phyloP scores from a whole-genome alignment of 345 rosid species.

The Eucalyptus sp. region DNA sequence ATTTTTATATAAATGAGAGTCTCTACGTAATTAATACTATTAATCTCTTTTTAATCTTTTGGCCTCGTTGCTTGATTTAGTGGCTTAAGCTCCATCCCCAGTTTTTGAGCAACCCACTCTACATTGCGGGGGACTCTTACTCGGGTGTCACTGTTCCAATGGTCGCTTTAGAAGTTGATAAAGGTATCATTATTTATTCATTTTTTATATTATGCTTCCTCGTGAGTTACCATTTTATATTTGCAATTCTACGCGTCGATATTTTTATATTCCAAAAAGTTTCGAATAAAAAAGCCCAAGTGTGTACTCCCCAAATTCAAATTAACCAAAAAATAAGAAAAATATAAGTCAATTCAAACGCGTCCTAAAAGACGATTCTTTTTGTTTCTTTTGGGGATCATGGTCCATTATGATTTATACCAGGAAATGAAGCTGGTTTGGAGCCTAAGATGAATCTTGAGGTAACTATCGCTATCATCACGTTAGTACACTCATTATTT shows the following conservation, averaged over 20 bases:
- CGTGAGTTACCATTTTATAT: no score
- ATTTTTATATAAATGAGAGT: not conserved
- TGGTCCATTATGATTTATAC: not conserved
- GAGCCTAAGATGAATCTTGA: not conserved
- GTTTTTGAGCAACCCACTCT: conserved; percentile 7
- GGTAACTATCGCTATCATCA: not conserved
- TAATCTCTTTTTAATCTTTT: no score
- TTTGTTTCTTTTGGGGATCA: not conserved
- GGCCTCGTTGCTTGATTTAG: not conserved
- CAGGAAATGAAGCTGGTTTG: not conserved
- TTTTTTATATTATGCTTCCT: not conserved
- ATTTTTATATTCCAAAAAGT: not conserved
- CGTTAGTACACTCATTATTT: not conserved
- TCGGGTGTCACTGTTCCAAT: conserved; percentile 9
- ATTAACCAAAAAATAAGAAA: no score
- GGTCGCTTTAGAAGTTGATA: not conserved
- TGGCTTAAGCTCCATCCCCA: conserved; percentile 18
- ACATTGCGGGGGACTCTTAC: conserved; percentile 21
- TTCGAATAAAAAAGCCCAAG: not conserved
- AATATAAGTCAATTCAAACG: not conserved
- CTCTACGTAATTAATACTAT: no score
- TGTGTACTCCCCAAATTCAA: not conserved
- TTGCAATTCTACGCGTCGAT: not conserved
- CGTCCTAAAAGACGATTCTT: not conserved
- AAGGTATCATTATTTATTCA: not conserved